Conservation (phyloP, 2,329 filamentous ascomycete species). For the Rhynchosporium agropyri region DNA sequence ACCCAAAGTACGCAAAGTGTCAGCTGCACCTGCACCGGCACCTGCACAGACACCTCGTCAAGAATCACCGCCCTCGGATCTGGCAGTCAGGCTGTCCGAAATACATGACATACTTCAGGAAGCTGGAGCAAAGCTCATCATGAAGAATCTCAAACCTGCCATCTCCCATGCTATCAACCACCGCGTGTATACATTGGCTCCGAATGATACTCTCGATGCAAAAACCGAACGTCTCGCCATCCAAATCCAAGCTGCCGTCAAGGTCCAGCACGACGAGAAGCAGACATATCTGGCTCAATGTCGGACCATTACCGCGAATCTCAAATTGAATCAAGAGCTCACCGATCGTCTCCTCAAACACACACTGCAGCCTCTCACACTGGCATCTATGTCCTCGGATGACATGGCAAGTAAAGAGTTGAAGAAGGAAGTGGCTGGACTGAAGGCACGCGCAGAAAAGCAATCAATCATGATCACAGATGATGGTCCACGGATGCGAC, state of each 20-base stretch:
- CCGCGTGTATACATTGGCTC: conserved; percentile 62
- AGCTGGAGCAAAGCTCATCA: conserved; percentile 69
- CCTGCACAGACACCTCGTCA: conserved; percentile 39
- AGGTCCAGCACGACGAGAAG: conserved; percentile 56
- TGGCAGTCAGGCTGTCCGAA: conserved; percentile 54
- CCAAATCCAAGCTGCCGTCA: conserved; percentile 75
- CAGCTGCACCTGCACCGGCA: conserved; percentile 46
- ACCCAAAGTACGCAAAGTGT: conserved; percentile 57
- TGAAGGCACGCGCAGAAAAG: conserved; percentile 78
- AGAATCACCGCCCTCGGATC: conserved; percentile 46
- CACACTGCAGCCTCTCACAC: conserved; percentile 69
- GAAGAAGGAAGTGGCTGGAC: conserved; percentile 73
- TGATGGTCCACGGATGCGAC: conserved; percentile 74
- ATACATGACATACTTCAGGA: conserved; percentile 64
- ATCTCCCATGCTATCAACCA: conserved; percentile 69
- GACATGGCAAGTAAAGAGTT: conserved; percentile 92
- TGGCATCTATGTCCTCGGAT: conserved; percentile 86
- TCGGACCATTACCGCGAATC: conserved; percentile 78
- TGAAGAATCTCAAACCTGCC: conserved; percentile 68
- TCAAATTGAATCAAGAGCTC: conserved; percentile 84
- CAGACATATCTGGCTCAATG: conserved; percentile 64
- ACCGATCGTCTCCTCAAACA: conserved; percentile 74
- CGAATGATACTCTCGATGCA: conserved; percentile 63
- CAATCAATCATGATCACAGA: conserved; percentile 81
- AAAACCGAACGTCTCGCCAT: conserved; percentile 73